Conservation (phyloP, 139 green algal species). For the Chlorella ohadii region DNA sequence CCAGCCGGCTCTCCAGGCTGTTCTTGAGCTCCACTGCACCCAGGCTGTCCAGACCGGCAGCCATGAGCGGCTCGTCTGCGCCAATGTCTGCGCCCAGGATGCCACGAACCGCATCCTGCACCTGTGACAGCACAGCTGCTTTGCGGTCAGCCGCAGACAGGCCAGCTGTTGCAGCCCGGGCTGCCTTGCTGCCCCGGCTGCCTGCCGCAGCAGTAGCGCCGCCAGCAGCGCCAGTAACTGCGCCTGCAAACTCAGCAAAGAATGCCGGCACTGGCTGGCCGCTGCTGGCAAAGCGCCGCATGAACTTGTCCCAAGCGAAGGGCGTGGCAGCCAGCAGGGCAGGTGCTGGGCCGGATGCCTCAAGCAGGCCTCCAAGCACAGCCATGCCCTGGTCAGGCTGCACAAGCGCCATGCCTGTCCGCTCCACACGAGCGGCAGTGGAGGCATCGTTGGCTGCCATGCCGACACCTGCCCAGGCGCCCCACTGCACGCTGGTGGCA, state of each 20-base stretch:
- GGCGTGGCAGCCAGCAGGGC: slow-evolving; percentile 42
- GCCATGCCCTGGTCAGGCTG: slow-evolving; percentile 47
- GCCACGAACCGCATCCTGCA: slow-evolving; percentile 42
- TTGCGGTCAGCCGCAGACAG: slow-evolving; percentile 28
- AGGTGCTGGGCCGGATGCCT: neutral
- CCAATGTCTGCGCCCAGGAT: slow-evolving; percentile 61
- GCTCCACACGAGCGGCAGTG: slow-evolving; percentile 64
- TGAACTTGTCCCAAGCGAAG: slow-evolving; percentile 54
- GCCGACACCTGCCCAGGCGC: slow-evolving; percentile 84
- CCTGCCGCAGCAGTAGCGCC: too few relatives aligned
- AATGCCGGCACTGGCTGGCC: slow-evolving; percentile 17
- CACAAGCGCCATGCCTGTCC: slow-evolving; percentile 74
- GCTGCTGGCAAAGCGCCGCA: slow-evolving; percentile 37
- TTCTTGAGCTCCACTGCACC: slow-evolving; percentile 70
- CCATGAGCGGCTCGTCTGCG: slow-evolving; percentile 72
- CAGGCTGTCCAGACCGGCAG: slow-evolving; percentile 82
- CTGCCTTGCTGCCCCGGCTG: neutral
- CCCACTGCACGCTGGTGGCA: slow-evolving; percentile 81
- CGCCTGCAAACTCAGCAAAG: slow-evolving; percentile 44
- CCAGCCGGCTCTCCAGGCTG: slow-evolving; percentile 63
- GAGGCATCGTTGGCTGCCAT: slow-evolving; percentile 79
- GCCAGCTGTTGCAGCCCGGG: neutral
- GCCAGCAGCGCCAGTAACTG: neutral
- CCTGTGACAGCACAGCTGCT: slow-evolving; percentile 34
- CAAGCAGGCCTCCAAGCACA: slow-evolving; percentile 45